Evolutionary conservation across 345 rosid species (phyloP), one percentile per base, ranked within the genome.

Genomic region (Turritis glabra): DNA sequence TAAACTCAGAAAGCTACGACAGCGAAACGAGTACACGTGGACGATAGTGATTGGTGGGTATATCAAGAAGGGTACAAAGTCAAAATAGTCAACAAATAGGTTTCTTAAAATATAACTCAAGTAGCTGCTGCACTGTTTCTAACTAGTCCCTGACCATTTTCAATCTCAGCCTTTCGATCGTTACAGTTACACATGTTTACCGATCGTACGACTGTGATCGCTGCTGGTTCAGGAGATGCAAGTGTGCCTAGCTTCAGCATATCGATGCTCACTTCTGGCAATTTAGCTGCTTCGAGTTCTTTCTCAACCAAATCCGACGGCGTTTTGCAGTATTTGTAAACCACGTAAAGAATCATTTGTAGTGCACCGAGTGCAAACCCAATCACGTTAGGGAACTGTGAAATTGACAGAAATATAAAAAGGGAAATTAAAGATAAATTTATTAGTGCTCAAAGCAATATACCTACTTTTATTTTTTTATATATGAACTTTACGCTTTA

Each of bases 311-410:
- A 68, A 61, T 79, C 71, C 67, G 71, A 47, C 48, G 81, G 55
- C 59, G 78, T 64, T 69, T 80, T 80, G 66, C 74, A 69, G 33
- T 80, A 82, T 77, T 72, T 85, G 47, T 71, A 87, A 15, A 85
- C 67, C 50, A 78, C 68, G 62, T 87, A 87, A 7, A 87, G 64
- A 19, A 80, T 55, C 90, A 87, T 87, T 72, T 87, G 90, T 38
- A 80, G 77, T 37, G 85, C 38, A 27, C 90, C 90, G 5, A 87
- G 85, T 9, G 9, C 15, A 35, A 85, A 72, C 3, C 90, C 90
- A 25, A 87, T 33, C 71, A 83, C 78, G 59, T 87, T 87, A 2
- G 90, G 90, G 61, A 84, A 55, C 90, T 87, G 83, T 19, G 18
- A 30, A 23, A 58, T 27, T 17, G 32, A 51, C n/a, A 35, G 15